Evolutionary conservation across 1,284 basidiomycete species (phyloP), one percentile per base, ranked within the genome.

Genomic region (Hymenochaete sp.): DNA sequence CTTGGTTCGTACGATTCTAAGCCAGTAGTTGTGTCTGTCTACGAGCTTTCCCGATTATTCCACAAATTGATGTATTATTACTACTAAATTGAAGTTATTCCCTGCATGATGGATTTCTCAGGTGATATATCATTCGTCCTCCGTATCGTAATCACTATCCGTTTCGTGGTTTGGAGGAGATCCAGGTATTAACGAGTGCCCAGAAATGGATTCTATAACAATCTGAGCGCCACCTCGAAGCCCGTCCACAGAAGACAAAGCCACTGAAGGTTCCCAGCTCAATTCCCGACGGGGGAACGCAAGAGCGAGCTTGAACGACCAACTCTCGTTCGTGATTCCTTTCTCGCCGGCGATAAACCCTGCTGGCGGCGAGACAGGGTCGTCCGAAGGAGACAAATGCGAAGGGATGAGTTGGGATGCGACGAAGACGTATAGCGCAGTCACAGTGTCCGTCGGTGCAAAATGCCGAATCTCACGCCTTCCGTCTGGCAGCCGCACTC

Each of bases 1-100:
- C 16, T 95, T 95, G 59, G 91, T 95, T 35, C 81, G 89, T 61
- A 90, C 89, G 35, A 93, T 95, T 57, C 77, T 95, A 44, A 84
- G 81, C 59, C 86, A 90, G 71, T 90, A 63, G 57, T 16, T 24
- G 19, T 10, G 10, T 35, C 32, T 35, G 28, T 10, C 14, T 31
- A 31, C 14, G 9, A 4, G 14, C 8, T 35, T 19, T n/a, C 4
- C 14, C 14, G 21, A 35, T 16, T n/a, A 19, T 5, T 35, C 21
- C 13, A 35, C 21, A n/a, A 19, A n/a, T 35, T 35, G 8, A n/a
- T 35, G 32, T n/a, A n/a, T 19, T 16, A 35, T 35, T 16, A n/a
- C 13, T 6, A 19, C 32, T n/a, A n/a, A 35, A 19, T 35, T 35
- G 21, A 35, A 8, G 13, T 35, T 26, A 26, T 11, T 18, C n/a